Percentiles rank a stretch among this genome's conserved stretches.
Conservation (phyloP, 176 grass and related monocot species). For the Calamus simplicifolius region DNA sequence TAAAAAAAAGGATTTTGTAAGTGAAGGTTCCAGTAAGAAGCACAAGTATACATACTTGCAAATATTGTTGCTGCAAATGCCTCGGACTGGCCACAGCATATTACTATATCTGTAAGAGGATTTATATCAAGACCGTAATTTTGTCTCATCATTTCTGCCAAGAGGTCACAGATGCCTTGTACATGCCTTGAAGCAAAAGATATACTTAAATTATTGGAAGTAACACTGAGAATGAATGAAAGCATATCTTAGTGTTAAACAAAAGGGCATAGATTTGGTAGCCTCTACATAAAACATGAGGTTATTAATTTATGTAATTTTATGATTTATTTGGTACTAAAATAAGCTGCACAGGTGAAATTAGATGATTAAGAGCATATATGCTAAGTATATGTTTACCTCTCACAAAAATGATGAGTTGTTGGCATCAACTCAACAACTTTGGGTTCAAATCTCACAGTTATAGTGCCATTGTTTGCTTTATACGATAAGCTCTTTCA, state of each 20-base stretch:
- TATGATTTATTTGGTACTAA: too few species aligned
- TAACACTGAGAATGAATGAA: not conserved
- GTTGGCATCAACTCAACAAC: too few species aligned
- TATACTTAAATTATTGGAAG: not conserved
- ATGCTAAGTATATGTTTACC: too few species aligned
- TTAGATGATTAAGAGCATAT: too few species aligned
- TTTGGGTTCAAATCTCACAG: too few species aligned
- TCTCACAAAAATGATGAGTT: too few species aligned
- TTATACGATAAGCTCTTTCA: too few species aligned
- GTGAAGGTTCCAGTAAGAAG: not conserved
- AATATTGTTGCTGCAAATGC: slow-evolving; percentile 76
- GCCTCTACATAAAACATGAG: too few species aligned
- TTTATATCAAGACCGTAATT: slow-evolving; percentile 46
- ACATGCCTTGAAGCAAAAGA: slow-evolving; percentile 53
- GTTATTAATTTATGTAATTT: too few species aligned
- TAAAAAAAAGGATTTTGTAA: not conserved
- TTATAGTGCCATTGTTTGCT: too few species aligned
- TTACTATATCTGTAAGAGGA: slow-evolving; percentile 57
- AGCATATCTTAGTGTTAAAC: not conserved
- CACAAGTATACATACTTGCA: slow-evolving; percentile 35
- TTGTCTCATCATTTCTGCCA: slow-evolving; percentile 40
- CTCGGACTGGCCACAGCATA: slow-evolving; percentile 83
- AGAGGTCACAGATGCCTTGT: slow-evolving; percentile 70
- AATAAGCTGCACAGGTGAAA: too few species aligned
- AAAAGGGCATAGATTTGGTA: not conserved